Evolutionary conservation across 2,329 filamentous ascomycete species (phyloP).

Genomic region (Pyricularia sp.): DNA sequence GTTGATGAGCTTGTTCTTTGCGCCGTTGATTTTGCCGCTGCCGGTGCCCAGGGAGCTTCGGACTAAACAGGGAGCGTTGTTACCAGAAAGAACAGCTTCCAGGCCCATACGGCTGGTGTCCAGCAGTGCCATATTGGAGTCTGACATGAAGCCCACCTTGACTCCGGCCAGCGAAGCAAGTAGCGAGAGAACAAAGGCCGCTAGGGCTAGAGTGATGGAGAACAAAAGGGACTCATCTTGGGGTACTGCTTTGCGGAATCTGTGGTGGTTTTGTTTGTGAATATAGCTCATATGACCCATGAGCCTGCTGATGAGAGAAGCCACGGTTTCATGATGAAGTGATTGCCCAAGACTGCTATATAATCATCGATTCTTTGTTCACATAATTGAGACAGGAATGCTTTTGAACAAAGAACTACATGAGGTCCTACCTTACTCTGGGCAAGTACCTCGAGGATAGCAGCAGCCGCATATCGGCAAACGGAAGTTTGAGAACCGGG

Average conservation of each 20-base stretch:
- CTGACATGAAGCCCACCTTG: slow-evolving; percentile 21
- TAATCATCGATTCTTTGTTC: not conserved
- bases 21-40: slow-evolving; percentile 9
- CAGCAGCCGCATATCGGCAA: not conserved
- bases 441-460: not conserved
- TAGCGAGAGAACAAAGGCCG: slow-evolving; percentile 22
- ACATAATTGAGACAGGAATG: not conserved
- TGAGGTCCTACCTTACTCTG: not conserved
- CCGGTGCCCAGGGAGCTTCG: slow-evolving; percentile 10
- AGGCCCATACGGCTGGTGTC: slow-evolving; percentile 28
- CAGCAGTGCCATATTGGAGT: slow-evolving; percentile 26
- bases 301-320: not conserved
- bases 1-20: slow-evolving; percentile 8
- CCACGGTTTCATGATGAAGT: not conserved
- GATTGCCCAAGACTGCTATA: not conserved
- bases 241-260: not conserved
- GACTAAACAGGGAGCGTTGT: slow-evolving; percentile 9
- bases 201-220: slow-evolving; percentile 18
- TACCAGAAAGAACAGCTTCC: slow-evolving; percentile 18
- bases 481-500: not conserved
- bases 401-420: not conserved
- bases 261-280: not conserved
- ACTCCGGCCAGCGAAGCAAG: slow-evolving; percentile 24
- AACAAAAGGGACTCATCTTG: slow-evolving; percentile 8
- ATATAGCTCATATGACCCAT: not conserved